A percentile compares a stretch with the other conserved stretches of the same genome.
Conservation (phyloP, 371 early-diverging fungal species). For the Actinomortierella wolfii region DNA sequence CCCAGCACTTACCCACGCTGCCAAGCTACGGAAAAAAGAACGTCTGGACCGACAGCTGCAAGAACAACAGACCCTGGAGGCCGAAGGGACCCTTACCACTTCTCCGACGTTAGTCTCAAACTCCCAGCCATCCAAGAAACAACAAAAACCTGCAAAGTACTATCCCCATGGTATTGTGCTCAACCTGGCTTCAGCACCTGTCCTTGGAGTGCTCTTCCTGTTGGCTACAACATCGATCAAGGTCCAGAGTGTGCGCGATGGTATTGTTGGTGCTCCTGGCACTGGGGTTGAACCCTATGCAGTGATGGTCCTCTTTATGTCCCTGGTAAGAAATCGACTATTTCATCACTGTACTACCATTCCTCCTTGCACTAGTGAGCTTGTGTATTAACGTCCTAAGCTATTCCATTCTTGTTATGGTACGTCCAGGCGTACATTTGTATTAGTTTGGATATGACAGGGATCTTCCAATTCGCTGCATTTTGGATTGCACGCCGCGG, state of each 20-base stretch:
- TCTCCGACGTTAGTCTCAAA: too few species aligned
- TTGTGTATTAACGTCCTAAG: too few species aligned
- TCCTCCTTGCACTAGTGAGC: neutral
- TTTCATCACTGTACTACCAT: neutral
- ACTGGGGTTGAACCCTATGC: conserved; percentile 74
- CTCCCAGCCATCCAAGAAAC: too few species aligned
- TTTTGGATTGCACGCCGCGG: conserved; percentile 68
- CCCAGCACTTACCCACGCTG: conserved; percentile 7
- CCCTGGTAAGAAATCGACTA: conserved; percentile 71
- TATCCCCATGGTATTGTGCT: conserved; percentile 20
- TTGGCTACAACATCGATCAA: conserved; percentile 59
- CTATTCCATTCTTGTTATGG: neutral
- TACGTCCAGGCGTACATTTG: conserved; percentile 73
- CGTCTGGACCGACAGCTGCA: too few species aligned
- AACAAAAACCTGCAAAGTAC: too few species aligned
- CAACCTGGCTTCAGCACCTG: conserved; percentile 71
- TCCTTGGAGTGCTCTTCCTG: conserved; percentile 65
- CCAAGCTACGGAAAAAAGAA: neutral
- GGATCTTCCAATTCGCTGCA: conserved; percentile 72
- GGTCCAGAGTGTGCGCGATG: conserved; percentile 55
- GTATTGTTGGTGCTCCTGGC: conserved; percentile 66
- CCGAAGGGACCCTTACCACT: too few species aligned
- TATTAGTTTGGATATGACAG: conserved; percentile 82
- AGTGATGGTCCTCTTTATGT: conserved; percentile 75
- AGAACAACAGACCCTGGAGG: too few species aligned